A percentile compares a stretch with the other conserved stretches of the same genome.
Evolutionary conservation across 1,284 basidiomycete species (phyloP).

Genomic region (Crepidotus sp.): DNA sequence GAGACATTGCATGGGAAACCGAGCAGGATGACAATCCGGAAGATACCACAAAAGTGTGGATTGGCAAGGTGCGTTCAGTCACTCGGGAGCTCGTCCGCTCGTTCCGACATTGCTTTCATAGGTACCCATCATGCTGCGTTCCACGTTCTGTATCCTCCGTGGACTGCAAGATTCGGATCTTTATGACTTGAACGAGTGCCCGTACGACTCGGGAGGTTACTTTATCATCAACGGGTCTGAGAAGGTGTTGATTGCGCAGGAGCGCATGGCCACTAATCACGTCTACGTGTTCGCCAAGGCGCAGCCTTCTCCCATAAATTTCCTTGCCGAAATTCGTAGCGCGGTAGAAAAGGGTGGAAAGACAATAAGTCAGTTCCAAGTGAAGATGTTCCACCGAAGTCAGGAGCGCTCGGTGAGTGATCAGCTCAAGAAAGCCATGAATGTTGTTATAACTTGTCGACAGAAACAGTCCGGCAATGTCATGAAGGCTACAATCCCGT

Average conservation of each 20-base stretch:
- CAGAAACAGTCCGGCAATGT: slow-evolving; percentile 75
- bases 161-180: slow-evolving; percentile 74
- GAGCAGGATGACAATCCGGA: slow-evolving; percentile 59
- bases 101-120: slow-evolving; percentile 25
- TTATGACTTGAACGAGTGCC: slow-evolving; percentile 93
- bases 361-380: slow-evolving; percentile 96
- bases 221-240: slow-evolving; percentile 99
- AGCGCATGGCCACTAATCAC: slow-evolving; percentile 99
- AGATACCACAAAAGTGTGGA: slow-evolving; percentile 84
- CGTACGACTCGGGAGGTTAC: slow-evolving; percentile 97
- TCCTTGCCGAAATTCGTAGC: slow-evolving; percentile 94
- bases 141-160: slow-evolving; percentile 89
- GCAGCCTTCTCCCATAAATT: slow-evolving; percentile 92
- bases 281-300: slow-evolving; percentile 99
- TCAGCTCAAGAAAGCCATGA: slow-evolving; percentile 7
- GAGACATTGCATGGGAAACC: slow-evolving; percentile 77
- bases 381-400: slow-evolving; percentile 91
- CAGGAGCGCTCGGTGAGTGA: slow-evolving; percentile 69
- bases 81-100: slow-evolving; percentile 9
- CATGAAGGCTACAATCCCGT: slow-evolving; percentile 96
- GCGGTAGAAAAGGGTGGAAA: slow-evolving; percentile 98
- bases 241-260: slow-evolving; percentile 98
- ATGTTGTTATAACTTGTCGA: slow-evolving; percentile 4
- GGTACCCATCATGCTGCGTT: slow-evolving; percentile 98
- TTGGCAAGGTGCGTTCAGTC: slow-evolving; percentile 88